Evolutionary conservation across 768 basidiomycete species (phyloP).

Genomic region (Agaricus sinodeliciosus): DNA sequence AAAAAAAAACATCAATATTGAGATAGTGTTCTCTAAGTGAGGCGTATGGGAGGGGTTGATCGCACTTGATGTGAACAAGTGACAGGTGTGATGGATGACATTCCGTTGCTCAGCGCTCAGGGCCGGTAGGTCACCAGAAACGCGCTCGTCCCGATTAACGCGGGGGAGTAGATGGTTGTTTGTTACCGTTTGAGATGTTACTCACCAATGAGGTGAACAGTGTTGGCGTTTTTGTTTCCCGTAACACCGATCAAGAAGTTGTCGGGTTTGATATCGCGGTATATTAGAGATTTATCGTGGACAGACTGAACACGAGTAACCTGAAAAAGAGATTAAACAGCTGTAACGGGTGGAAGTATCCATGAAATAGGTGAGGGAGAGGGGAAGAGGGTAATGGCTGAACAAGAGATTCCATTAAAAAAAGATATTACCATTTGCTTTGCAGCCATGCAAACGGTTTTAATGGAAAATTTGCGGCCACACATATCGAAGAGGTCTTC

Average conservation of each 20-base stretch:
- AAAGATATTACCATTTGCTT: slow-evolving; percentile 85
- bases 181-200: slow-evolving; percentile 12
- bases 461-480: slow-evolving; percentile 93
- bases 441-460: slow-evolving; percentile 98
- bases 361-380: not conserved
- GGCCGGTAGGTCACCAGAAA: not conserved
- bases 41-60: not conserved
- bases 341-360: not conserved
- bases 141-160: slow-evolving; percentile 1
- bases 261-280: slow-evolving; percentile 98
- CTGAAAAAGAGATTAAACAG: slow-evolving; percentile 32
- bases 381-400: not conserved
- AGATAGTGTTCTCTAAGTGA: slow-evolving; percentile 4
- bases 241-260: slow-evolving; percentile 98
- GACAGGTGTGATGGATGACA: slow-evolving; percentile 8
- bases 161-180: not conserved
- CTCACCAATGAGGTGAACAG: slow-evolving; percentile 81
- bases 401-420: not conserved
- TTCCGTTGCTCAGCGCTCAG: slow-evolving; percentile 2
- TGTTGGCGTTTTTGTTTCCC: slow-evolving; percentile 83
- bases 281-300: slow-evolving; percentile 97
- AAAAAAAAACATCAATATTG: not conserved
- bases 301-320: slow-evolving; percentile 95
- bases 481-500: slow-evolving; percentile 99
- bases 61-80: slow-evolving; percentile 7